These are phyloP conservation scores for Fusarium tjaetaba DNA, from an alignment of 2,329 filamentous ascomycete genomes.

Conservation along the genomic window DNA sequence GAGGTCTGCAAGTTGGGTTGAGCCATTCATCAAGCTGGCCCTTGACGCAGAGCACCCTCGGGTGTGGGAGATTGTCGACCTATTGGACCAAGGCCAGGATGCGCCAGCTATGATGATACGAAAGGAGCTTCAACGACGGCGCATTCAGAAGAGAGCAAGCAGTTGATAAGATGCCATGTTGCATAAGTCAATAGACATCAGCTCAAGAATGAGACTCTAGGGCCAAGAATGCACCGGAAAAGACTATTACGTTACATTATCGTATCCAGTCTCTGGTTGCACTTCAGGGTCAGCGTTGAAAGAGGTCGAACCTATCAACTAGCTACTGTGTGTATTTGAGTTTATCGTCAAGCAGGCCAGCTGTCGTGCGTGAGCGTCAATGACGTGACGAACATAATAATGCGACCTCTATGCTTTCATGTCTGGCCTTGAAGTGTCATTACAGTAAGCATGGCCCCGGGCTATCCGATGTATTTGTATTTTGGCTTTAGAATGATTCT, in stretches of 20 bases:
- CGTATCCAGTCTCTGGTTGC: not conserved
- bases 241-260: not conserved
- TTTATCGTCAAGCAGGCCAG: not conserved
- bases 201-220: not conserved
- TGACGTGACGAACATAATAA: constrained; percentile 10
- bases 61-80: constrained; percentile 49
- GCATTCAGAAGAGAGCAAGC: constrained; percentile 28
- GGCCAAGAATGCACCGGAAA: not conserved
- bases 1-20: constrained; percentile 41
- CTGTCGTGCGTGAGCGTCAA: constrained; percentile 6
- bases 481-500: constrained; percentile 6
- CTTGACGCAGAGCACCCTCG: constrained; percentile 45
- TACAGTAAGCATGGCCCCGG: constrained; percentile 30
- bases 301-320: not conserved
- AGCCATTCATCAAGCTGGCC: constrained; percentile 42
- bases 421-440: constrained; percentile 4
- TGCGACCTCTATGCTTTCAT: not conserved
- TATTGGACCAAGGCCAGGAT: constrained; percentile 35
- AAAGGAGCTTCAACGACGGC: constrained; percentile 40
- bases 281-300: constrained; percentile 1
- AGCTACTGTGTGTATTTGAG: not conserved
- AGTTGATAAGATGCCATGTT: not conserved
- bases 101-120: constrained; percentile 35
- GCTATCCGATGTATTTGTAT: constrained; percentile 25
- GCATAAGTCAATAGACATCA: not conserved